Evolutionary conservation across 805 yeast genomes (phyloP), one percentile per base, ranked within the genome.

Genomic region (Suhomyces faveliae): DNA sequence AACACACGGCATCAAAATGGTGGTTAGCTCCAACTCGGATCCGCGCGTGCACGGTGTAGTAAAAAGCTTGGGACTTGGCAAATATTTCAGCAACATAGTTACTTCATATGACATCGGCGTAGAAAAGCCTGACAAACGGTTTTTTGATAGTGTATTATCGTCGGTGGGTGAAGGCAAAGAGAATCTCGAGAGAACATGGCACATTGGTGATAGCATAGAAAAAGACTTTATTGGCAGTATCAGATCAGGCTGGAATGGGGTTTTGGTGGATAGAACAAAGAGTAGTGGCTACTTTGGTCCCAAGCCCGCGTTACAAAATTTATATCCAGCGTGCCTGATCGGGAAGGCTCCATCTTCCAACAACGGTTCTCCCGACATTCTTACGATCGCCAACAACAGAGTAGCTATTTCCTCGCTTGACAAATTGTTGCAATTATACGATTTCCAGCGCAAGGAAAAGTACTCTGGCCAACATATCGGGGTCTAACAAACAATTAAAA

Each of bases 1-100:
- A 35, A 52, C 57, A 4, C 55, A 59, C 9, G 71, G 67, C 4
- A 59, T 77, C 1, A 56, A 63, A 1, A 40, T 80, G 7, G 73
- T 79, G 1, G 71, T 80, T 3, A 67, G 81, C 7, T 79, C 85
- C 48, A 86, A 86, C 59, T 82, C 89, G 0, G 91, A 85, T 61
- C 75, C 78, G 2, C 57, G 83, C 12, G 77, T 79, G n/a, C 59
- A 67, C 24, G 56, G 60, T 4, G 62, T 83, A 3, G 51, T 86
- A 22, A 52, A 77, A 23, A 70, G 75, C 53, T 70, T 85, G 40
- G 77, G 73, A 0, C 52, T 84, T 15, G 52, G 56, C 17, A 46
- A 68, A 17, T 80, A 59, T 53, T 73, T 84, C 52, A 55, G 62
- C 10, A 57, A 62, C 42, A 66, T 81, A 3, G 79, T 74, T 57